These are phyloP conservation scores for Paecilomyces niveus DNA, from an alignment of 2,329 filamentous ascomycete species.

Conservation along the genomic window DNA sequence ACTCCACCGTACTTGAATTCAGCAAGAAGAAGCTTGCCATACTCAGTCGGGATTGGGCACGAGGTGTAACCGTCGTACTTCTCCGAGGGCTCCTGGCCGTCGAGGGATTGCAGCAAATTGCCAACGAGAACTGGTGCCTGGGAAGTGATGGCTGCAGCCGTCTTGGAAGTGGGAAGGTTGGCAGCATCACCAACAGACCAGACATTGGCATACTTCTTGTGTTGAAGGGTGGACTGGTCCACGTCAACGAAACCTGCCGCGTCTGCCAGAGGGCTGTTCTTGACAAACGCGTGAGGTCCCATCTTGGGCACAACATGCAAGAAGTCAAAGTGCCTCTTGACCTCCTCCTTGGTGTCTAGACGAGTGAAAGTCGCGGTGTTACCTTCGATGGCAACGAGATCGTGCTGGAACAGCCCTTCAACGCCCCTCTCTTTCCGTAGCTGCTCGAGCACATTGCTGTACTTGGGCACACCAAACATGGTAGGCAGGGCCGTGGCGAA, in stretches of 20 bases:
- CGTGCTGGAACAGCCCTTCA: constrained; percentile 53
- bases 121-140: constrained; percentile 46
- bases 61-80: constrained; percentile 51
- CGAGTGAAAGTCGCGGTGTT: constrained; percentile 47
- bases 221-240: constrained; percentile 45
- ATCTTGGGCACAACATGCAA: constrained; percentile 55
- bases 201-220: constrained; percentile 50
- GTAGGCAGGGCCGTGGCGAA: constrained; percentile 50
- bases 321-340: constrained; percentile 47
- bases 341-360: constrained; percentile 33
- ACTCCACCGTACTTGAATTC: constrained; percentile 60
- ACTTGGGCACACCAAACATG: constrained; percentile 58
- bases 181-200: constrained; percentile 56
- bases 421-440: constrained; percentile 49
- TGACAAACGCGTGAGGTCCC: constrained; percentile 49
- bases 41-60: constrained; percentile 49
- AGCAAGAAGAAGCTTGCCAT: constrained; percentile 56
- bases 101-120: constrained; percentile 40
- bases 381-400: constrained; percentile 48
- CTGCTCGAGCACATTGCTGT: constrained; percentile 47
- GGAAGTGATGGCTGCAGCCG: constrained; percentile 46
- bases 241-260: constrained; percentile 54
- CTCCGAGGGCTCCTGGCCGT: constrained; percentile 40
- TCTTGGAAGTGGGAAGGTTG: constrained; percentile 54
- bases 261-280: constrained; percentile 48